phyloP scores from a whole-genome alignment of 306 rosid species.

The Arachis hypogaea region DNA sequence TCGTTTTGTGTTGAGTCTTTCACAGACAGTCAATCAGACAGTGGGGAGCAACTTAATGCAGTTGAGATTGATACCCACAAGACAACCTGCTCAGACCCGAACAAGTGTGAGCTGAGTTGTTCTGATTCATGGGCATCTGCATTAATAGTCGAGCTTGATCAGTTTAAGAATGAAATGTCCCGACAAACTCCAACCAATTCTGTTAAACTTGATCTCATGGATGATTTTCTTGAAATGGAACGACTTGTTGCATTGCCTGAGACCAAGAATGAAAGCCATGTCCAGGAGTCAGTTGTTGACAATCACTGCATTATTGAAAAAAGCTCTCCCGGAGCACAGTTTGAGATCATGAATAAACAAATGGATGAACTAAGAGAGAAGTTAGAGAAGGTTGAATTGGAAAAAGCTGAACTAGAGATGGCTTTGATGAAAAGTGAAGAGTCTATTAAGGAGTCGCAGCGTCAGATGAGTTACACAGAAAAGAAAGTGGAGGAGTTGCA shows the following conservation, averaged over 20 bases:
- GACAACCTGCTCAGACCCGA: constrained; percentile 54
- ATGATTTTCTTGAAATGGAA: constrained; percentile 99
- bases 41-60: constrained; percentile 57
- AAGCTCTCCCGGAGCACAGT: constrained; percentile 57
- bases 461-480: constrained; percentile 61
- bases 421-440: constrained; percentile 62
- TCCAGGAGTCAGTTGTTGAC: constrained; percentile 46
- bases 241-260: constrained; percentile 76
- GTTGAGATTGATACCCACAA: constrained; percentile 54
- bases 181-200: constrained; percentile 58
- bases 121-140: constrained; percentile 83
- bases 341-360: constrained; percentile 64
- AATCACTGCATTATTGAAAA: constrained; percentile 45
- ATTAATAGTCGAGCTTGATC: constrained; percentile 79
- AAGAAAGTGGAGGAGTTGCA: constrained; percentile 65
- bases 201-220: constrained; percentile 76
- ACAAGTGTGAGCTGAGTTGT: constrained; percentile 61
- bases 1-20: constrained; percentile 72
- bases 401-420: constrained; percentile 66
- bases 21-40: constrained; percentile 79
- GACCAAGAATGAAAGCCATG: constrained; percentile 45
- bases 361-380: constrained; percentile 55
- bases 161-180: constrained; percentile 72
- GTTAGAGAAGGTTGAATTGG: constrained; percentile 61
- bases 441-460: constrained; percentile 54